A percentile compares a stretch with the other conserved stretches of the same genome.
Conservation (phyloP, 495 filamentous ascomycete genomes). For the Xylaria curta region DNA sequence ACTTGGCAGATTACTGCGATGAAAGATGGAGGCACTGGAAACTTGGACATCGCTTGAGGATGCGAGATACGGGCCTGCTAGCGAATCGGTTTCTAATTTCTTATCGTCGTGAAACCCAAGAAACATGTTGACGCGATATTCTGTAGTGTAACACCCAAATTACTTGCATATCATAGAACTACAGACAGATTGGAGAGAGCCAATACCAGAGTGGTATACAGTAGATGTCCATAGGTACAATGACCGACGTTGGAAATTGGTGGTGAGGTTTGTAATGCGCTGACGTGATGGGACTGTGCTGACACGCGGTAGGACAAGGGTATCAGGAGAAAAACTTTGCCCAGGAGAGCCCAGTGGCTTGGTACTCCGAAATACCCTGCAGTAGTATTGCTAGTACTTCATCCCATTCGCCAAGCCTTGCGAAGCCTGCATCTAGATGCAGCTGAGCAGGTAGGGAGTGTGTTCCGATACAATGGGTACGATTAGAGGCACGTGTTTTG, state of each 20-base stretch:
- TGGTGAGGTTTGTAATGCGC: constrained; percentile 16
- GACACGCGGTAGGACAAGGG: constrained; percentile 2
- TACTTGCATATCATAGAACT: not conserved
- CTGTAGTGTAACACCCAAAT: not conserved
- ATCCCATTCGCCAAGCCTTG: constrained; percentile 22
- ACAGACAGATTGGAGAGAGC: not conserved
- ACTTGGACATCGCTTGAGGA: not conserved
- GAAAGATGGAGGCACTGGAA: not conserved
- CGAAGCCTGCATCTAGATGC: constrained; percentile 18
- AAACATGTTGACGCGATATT: not conserved
- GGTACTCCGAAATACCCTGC: constrained; percentile 23
- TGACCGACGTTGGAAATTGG: constrained; percentile 9
- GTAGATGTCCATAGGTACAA: not conserved
- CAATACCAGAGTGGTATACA: not conserved
- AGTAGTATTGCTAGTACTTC: not conserved
- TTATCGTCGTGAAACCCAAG: not conserved
- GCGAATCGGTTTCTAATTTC: not conserved
- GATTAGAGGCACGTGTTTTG: constrained; percentile 6
- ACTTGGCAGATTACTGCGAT: constrained; percentile 23
- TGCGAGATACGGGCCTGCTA: not conserved
- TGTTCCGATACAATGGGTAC: constrained; percentile 12
- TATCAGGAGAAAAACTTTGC: not conserved
- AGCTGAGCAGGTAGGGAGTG: constrained; percentile 4
- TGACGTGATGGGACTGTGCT: not conserved
- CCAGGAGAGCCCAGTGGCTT: constrained; percentile 16